phyloP scores from a whole-genome alignment of 306 rosid genomes.

The Corylus avellana region DNA sequence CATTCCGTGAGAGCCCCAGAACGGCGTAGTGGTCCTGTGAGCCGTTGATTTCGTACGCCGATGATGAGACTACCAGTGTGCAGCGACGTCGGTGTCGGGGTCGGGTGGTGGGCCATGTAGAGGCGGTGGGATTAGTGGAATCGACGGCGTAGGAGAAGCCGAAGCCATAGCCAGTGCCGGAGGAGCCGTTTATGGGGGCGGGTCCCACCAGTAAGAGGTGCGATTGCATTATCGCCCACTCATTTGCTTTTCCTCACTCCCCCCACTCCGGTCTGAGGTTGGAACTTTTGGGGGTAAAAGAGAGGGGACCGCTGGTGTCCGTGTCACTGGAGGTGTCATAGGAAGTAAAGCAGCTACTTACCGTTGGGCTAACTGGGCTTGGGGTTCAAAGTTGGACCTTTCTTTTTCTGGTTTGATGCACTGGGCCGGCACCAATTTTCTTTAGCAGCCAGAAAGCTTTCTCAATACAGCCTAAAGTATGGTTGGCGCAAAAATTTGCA shows the following conservation, averaged over 20 bases:
- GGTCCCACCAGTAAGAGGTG: slow-evolving; percentile 60
- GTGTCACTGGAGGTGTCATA: too few relatives aligned
- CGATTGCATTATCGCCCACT: slow-evolving; percentile 52
- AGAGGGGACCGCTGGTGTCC: too few relatives aligned
- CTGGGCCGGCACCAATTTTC: too few relatives aligned
- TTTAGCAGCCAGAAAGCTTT: too few relatives aligned
- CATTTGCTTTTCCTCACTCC: neutral
- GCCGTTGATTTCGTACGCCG: slow-evolving; percentile 39
- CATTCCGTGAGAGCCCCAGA: slow-evolving; percentile 58
- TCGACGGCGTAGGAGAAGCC: slow-evolving; percentile 27
- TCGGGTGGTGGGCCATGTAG: slow-evolving; percentile 9
- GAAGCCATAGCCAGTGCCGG: slow-evolving; percentile 15
- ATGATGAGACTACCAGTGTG: slow-evolving; percentile 33
- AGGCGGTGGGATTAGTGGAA: slow-evolving; percentile 29
- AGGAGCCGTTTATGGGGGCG: slow-evolving; percentile 34
- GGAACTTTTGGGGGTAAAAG: too few relatives aligned
- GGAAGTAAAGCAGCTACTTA: neutral
- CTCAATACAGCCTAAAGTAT: too few relatives aligned
- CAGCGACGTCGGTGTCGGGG: slow-evolving; percentile 26
- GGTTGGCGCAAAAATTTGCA: too few relatives aligned
- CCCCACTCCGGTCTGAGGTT: too few relatives aligned
- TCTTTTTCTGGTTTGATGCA: neutral
- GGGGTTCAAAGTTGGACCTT: neutral
- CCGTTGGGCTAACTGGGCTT: neutral
- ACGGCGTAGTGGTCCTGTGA: slow-evolving; percentile 65